Base-by-base conservation (phyloP, 2,329 filamentous ascomycete species). In the Monilinia fructigena region DNA sequence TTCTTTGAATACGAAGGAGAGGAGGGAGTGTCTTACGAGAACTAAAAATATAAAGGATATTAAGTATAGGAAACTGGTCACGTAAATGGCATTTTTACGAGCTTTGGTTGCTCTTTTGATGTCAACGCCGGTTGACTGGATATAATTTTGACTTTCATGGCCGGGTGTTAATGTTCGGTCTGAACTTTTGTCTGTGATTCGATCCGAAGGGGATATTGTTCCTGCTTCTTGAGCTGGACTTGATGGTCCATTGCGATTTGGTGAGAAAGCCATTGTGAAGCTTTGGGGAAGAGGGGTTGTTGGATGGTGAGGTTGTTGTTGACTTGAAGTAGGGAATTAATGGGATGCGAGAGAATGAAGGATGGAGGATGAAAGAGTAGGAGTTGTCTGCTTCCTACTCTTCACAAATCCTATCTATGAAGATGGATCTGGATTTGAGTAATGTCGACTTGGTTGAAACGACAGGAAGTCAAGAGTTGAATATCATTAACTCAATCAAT, bases 11-110 rank as follows among this genome's bases (percentile, higher is more conserved):
- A 14, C 14, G 14, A 42, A 14, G 40, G 40, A 42, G 3, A 48
- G 23, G 23, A 59, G 52, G 66, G 16, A n/a, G 65, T 10, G 55
- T 50, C 78, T 68, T 75, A 92, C 90, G 72, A 96, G 85, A 68
- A 96, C 85, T 50, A 96, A 82, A 77, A 96, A 96, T 70, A 94
- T 82, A 70, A 91, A 83, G 50, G 90, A 84, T 68, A 95, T 75
- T 68, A 93, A 81, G 76, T 95, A 94, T 74, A 89, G 84, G 70
- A 90, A 79, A 42, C 86, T 86, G 56, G 89, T 87, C 56, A 89
- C 75, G 31, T 88, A 76, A 67, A 90, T 85, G 74, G 89, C 72
- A 48, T 63, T 70, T 65, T 80, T 78, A 67, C 89, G 82, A 42
- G 81, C 80, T 64, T 79, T 80, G 0, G 84, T 86, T 31, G 79